Evolutionary conservation across 2,329 filamentous ascomycete species (phyloP), one percentile per base, ranked within the genome.

Genomic region (Paecilomyces fulvus): DNA sequence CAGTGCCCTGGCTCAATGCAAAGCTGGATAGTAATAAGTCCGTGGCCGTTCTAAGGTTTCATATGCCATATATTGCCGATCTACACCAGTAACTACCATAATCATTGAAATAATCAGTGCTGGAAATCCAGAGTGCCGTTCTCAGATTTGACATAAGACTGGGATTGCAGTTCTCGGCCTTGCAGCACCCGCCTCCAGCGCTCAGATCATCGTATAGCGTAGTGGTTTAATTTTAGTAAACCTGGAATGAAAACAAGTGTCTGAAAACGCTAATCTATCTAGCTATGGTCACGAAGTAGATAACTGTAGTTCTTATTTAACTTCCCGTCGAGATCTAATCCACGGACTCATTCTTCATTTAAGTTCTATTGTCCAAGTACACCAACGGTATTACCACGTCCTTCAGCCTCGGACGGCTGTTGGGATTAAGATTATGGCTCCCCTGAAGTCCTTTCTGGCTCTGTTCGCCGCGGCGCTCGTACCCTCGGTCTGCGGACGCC

Each of bases 401-500:
- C 20, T 17, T 30, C 30, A 12, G 48, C 25, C 48, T 14, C n/a
- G 11, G 28, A 49, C 3, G 48, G 48, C 33, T 54, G 23, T 43
- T 33, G 28, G 10, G 11, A 49, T 49, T 21, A 25, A 33, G 33
- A 48, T 5, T 3, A 65, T 64, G 62, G 56, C 57, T 12, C 55
- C 54, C 3, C 52, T 60, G n/a, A 61, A 54, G 33, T 55, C 52
- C 2, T 30, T 62, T 7, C 8, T 59, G 28, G 56, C 56, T 10
- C 31, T 63, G 6, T 58, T 56, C 30, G 49, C 57, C 49, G 51
- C 55, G 17, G 54, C 57, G 4, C 20, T 64, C 3, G 10, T 58
- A 7, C 54, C 62, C 20, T 37, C 21, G 10, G 10, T 49, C 48
- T 49, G 23, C 20, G 48, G 48, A 20, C 21, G 21, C 48, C 25